Evolutionary conservation across 257 asterid genomes (phyloP), one percentile per base, ranked within the genome.

Genomic region (Solanum clarkiae): DNA sequence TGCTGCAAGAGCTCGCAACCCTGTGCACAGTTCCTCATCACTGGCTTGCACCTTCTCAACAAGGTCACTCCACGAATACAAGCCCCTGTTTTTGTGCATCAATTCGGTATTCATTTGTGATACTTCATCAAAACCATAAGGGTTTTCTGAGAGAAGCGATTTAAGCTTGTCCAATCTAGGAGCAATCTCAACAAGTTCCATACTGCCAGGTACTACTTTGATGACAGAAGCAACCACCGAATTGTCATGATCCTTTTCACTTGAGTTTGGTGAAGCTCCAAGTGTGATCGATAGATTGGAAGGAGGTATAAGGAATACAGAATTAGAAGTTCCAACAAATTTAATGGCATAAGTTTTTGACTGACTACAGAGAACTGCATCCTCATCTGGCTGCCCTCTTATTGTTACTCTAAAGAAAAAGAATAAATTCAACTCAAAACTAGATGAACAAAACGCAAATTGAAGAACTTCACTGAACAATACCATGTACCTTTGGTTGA

Each of bases 351-450:
- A 96, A 72, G 99, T 95, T 92, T 96, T 96, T 62, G 97, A 92
- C 53, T 86, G 77, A 47, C 95, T 93, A 86, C 99, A 96, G 42
- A 96, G 93, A 90, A 96, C 99, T 83, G 98, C 98, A 81, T 93
- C 98, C 89, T 95, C 99, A 86, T 94, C 95, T 51, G 93, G 96
- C 88, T 90, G 94, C 40, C 99, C 99, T 92, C 99, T 94, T 90
- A 96, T 40, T 45, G 95, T 89, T 85, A 92, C 98, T 81, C 98
- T 95, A 80, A 49, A n/a, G 84, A 77, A 57, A 51, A 79, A 55
- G 20, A 15, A 75, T 16, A 74, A 86, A 81, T 42, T 57, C 68
- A 74, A 51, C 57, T 24, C 45, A 68, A 81, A 65, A 8, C 20
- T 32, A 66, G 85, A 72, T 74, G 54, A 83, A 42, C 84, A 20